phyloP scores from a whole-genome alignment of 2,329 filamentous ascomycete genomes.

The Verticillium zaregamsianum region DNA sequence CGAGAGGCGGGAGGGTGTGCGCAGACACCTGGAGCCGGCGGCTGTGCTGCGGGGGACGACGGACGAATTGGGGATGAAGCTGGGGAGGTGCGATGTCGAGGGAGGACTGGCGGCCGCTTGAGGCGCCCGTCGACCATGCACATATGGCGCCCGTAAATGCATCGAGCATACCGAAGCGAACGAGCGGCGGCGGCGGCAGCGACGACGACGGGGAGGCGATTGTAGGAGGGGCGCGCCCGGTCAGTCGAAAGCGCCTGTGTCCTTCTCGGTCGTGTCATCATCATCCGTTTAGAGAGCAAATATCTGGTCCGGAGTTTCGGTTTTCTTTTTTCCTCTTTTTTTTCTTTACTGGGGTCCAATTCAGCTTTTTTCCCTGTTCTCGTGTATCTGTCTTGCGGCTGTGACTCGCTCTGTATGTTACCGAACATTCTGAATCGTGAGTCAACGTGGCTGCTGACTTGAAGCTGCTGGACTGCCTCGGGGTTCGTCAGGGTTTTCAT shows the following conservation, averaged over 20 bases:
- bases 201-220: neutral
- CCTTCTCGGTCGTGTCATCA: constrained; percentile 8
- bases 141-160: neutral
- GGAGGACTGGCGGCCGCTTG: neutral
- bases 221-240: neutral
- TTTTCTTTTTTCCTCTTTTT: neutral
- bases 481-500: no score
- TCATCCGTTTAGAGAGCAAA: constrained; percentile 30
- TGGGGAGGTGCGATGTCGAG: neutral
- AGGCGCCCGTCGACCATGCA: neutral
- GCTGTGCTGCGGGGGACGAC: no score
- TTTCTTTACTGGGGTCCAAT: constrained; percentile 31
- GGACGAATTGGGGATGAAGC: neutral
- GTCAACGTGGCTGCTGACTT: neutral
- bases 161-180: neutral
- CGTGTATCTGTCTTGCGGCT: neutral
- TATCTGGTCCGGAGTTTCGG: constrained; percentile 42
- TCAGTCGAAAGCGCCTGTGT: neutral
- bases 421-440: neutral
- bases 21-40: no score
- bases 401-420: neutral
- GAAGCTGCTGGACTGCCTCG: neutral
- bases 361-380: constrained; percentile 16
- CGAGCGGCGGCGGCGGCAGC: neutral
- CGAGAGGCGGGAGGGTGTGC: neutral